phyloP scores from a whole-genome alignment of 1,284 basidiomycete genomes.

The Cryptococcus sp. region DNA sequence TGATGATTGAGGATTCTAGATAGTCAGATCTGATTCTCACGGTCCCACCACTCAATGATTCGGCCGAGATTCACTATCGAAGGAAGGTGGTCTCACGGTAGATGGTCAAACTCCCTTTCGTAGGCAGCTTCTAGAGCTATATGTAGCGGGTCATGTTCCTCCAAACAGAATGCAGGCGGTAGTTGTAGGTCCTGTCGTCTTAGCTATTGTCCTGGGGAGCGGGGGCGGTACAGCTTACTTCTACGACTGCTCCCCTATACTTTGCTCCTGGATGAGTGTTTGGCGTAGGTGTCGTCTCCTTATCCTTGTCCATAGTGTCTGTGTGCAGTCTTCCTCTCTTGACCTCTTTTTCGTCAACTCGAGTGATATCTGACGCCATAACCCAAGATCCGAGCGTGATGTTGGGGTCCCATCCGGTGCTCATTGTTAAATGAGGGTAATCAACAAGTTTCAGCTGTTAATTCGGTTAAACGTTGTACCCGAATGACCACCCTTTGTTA shows the following conservation, averaged over 20 bases:
- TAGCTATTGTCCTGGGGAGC: not conserved
- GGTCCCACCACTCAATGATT: too few relatives aligned
- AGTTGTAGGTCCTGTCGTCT: constrained; percentile 73
- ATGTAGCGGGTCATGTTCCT: constrained; percentile 63
- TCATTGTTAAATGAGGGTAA: not conserved
- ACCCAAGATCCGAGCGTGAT: not conserved
- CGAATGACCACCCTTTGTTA: not conserved
- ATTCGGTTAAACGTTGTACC: not conserved
- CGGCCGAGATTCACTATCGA: not conserved
- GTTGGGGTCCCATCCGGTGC: not conserved
- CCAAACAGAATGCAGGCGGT: constrained; percentile 79
- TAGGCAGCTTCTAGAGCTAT: constrained; percentile 78
- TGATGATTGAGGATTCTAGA: constrained; percentile 66
- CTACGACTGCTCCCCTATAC: constrained; percentile 75
- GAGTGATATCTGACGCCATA: not conserved
- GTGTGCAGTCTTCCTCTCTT: not conserved
- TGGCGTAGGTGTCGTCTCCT: constrained; percentile 41
- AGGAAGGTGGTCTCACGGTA: constrained; percentile 61
- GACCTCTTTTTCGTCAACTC: not conserved
- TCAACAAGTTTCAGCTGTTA: not conserved
- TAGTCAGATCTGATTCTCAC: not conserved
- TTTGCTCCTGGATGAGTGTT: constrained; percentile 50
- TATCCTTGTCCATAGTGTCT: constrained; percentile 25
- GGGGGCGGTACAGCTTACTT: constrained; percentile 19
- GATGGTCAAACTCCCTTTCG: constrained; percentile 83